phyloP scores from a whole-genome alignment of 148 eudicot genomes.

The Vaccinium darrowii region DNA sequence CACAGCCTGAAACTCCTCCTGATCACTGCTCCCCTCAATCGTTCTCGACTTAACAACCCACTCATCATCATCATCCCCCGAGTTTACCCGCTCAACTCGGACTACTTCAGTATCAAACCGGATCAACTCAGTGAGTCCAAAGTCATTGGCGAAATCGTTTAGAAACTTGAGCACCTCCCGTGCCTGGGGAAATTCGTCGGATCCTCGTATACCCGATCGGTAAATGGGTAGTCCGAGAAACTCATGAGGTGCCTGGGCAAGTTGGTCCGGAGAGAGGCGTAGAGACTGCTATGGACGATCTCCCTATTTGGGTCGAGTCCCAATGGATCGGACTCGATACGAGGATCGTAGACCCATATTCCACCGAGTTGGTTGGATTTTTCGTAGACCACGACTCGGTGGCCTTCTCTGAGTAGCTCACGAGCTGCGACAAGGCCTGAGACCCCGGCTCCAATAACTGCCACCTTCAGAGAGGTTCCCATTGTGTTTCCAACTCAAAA shows the following conservation, averaged over 20 bases:
- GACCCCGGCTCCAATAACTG: constrained; percentile 44
- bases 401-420: constrained; percentile 38
- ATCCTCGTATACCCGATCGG: constrained; percentile 16
- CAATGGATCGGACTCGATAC: constrained; percentile 32
- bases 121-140: constrained; percentile 26
- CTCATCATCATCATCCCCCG: not conserved
- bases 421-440: constrained; percentile 33
- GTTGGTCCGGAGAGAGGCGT: constrained; percentile 37
- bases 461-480: constrained; percentile 29
- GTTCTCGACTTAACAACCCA: constrained; percentile 21
- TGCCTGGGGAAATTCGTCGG: constrained; percentile 37
- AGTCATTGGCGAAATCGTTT: constrained; percentile 28
- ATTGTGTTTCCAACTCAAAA: not conserved
- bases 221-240: constrained; percentile 35
- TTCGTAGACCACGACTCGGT: constrained; percentile 34
- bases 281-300: constrained; percentile 31
- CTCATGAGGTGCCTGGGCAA: constrained; percentile 38
- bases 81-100: constrained; percentile 25
- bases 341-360: constrained; percentile 38
- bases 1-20: constrained; percentile 40
- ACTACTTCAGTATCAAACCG: constrained; percentile 34
- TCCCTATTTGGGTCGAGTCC: constrained; percentile 33
- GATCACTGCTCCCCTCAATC: not conserved
- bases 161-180: constrained; percentile 38
- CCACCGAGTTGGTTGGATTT: constrained; percentile 33